Conservation (phyloP, 352 stramenopile genomes). For the Globisporangium radiosum region DNA sequence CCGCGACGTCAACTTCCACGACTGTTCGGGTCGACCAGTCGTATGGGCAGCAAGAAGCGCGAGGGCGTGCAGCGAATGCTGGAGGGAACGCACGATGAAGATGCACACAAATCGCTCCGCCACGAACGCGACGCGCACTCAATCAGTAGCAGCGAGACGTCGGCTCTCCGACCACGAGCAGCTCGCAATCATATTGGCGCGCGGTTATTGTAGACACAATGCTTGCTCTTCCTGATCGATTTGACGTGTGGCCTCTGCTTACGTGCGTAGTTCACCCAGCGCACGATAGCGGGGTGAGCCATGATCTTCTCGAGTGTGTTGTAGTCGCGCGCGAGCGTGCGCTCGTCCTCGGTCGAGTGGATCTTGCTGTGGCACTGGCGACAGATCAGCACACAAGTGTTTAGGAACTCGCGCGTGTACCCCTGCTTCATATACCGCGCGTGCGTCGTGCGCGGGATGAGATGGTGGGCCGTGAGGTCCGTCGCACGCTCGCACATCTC, state of each 20-base stretch:
- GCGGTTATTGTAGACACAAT: slow-evolving; percentile 26
- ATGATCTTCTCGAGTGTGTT: slow-evolving; percentile 92
- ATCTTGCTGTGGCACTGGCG: slow-evolving; percentile 90
- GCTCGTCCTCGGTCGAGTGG: slow-evolving; percentile 86
- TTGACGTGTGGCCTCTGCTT: slow-evolving; percentile 83
- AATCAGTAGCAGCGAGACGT: too few species aligned
- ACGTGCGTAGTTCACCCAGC: slow-evolving; percentile 86
- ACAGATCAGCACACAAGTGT: slow-evolving; percentile 88
- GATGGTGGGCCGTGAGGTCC: slow-evolving; percentile 89
- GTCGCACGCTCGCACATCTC: slow-evolving; percentile 90
- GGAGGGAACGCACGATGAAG: too few species aligned
- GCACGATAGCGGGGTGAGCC: slow-evolving; percentile 74
- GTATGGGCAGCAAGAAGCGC: too few species aligned
- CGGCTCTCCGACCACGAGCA: too few species aligned
- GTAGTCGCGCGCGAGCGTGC: slow-evolving; percentile 86
- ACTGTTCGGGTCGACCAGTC: too few species aligned
- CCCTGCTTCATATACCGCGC: slow-evolving; percentile 74
- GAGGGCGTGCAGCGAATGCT: too few species aligned
- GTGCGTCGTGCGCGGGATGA: slow-evolving; percentile 87
- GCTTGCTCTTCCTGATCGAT: slow-evolving; percentile 54
- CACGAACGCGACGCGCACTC: too few species aligned
- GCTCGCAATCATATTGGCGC: too few species aligned
- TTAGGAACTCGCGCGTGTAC: slow-evolving; percentile 70
- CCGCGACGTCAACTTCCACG: too few species aligned
- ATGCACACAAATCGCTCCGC: too few species aligned